Evolutionary conservation across 2,329 filamentous ascomycete species (phyloP), one percentile per base, ranked within the genome.

Genomic region (Lizonia empirigonia): DNA sequence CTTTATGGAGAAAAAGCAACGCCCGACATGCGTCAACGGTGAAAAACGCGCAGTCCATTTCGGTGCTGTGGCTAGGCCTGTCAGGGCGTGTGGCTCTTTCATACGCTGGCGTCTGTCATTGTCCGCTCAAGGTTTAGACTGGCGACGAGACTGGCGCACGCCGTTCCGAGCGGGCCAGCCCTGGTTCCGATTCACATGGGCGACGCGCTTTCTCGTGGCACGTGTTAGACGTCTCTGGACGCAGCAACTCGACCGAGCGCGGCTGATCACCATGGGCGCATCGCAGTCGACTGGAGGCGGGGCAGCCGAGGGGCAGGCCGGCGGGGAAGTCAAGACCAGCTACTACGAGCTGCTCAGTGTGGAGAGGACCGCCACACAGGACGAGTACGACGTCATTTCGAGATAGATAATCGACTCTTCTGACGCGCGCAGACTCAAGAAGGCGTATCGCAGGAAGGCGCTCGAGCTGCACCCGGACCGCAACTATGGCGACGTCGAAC

Each of bases 391-490:
- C 13, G 12, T 34, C 15, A 19, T 29, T 10, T 4, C 5, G 3
- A 26, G 4, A 15, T 9, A 9, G 44, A 35, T 20, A 12, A 8
- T 52, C 52, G 50, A 30, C 26, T 8, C 15, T 10, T 20, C 40
- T 53, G 52, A 45, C 13, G 12, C 9, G 18, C 5, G 18, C n/a
- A 93, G 89, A 58, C 91, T 99, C 67, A 96, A 96, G 68, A 96
- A 91, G 67, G 91, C 92, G 12, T 99, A 99, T 74, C 85, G 91
- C 58, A 86, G 79, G 55, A 97, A 93, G 71, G 94, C 94, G 1
- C 84, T 99, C 39, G 91, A 97, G 72, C 81, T 97, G 8, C 94
- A 99, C 71, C 94, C 94, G 0, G 94, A 99, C 74, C 89, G 92
- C 62, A 99, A 99, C 73, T 87, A 89, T 71, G 87, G 89, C 64